Conservation (phyloP, 139 green algal genomes). For the Tetradesmus lagerheimii region DNA sequence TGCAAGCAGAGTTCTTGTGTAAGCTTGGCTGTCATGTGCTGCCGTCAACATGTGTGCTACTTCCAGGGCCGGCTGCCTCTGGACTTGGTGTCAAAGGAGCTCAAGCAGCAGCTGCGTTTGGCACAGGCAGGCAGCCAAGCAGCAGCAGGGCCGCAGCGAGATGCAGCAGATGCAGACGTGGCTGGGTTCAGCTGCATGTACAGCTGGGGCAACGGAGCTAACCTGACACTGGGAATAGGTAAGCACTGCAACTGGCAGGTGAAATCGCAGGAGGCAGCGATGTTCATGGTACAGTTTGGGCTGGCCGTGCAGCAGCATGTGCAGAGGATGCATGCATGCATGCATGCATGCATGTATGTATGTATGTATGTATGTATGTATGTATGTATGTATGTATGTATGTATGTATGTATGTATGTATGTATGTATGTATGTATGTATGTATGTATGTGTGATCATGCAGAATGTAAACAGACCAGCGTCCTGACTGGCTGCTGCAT, state of each 20-base stretch:
- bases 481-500: no score
- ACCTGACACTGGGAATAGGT: slow-evolving; percentile 95
- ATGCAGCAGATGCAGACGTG: slow-evolving; percentile 16
- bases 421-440: no score
- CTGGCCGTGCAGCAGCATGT: slow-evolving; percentile 25
- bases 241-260: neutral
- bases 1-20: no score
- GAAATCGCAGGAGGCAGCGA: neutral
- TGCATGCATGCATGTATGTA: no score
- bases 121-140: neutral
- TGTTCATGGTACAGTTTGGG: slow-evolving; percentile 3
- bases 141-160: neutral
- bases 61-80: slow-evolving; percentile 77
- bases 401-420: no score
- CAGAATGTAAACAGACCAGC: no score
- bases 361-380: no score
- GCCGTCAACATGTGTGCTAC: neutral
- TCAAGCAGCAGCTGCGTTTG: slow-evolving; percentile 53
- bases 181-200: slow-evolving; percentile 69
- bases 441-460: no score
- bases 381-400: no score
- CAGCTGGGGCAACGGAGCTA: slow-evolving; percentile 91
- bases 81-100: slow-evolving; percentile 84
- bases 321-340: no score
- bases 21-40: neutral